Conservation (phyloP, 2,329 filamentous ascomycete species). For the Arthrocladium fulminans region DNA sequence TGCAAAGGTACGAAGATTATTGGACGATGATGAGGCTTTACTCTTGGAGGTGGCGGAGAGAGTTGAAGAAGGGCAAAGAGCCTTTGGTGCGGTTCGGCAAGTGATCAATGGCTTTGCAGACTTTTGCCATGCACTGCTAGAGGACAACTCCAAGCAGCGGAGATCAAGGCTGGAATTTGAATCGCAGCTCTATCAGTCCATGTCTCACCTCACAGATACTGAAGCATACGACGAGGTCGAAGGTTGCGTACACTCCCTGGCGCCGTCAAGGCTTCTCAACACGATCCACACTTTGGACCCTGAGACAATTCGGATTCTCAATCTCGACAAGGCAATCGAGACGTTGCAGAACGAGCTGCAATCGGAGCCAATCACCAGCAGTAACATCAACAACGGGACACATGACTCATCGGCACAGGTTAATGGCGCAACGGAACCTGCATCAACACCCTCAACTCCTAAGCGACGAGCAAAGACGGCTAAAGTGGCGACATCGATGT, state of each 20-base stretch:
- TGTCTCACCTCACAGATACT: conserved; percentile 3
- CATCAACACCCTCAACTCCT: background rate
- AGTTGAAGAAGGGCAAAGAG: background rate
- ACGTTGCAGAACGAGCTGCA: background rate
- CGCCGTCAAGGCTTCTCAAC: background rate
- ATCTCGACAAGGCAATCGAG: background rate
- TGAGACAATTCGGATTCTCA: background rate
- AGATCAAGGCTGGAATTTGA: conserved; percentile 5
- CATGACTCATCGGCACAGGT: background rate
- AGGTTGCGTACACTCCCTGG: background rate
- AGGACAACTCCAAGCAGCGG: background rate
- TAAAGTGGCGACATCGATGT: background rate
- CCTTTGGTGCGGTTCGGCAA: background rate
- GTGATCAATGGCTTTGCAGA: conserved; percentile 1
- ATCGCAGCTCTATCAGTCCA: background rate
- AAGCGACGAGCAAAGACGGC: background rate
- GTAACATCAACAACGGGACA: background rate
- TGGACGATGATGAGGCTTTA: conserved; percentile 44
- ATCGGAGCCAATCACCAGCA: background rate
- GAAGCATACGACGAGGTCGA: conserved; percentile 1
- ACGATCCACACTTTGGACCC: background rate
- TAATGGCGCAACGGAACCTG: background rate
- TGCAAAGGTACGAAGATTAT: conserved; percentile 34
- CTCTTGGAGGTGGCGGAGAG: conserved; percentile 30
- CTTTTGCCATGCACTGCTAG: background rate